phyloP scores from a whole-genome alignment of 2,329 filamentous ascomycete species.

The Exophiala lecanii-corni region DNA sequence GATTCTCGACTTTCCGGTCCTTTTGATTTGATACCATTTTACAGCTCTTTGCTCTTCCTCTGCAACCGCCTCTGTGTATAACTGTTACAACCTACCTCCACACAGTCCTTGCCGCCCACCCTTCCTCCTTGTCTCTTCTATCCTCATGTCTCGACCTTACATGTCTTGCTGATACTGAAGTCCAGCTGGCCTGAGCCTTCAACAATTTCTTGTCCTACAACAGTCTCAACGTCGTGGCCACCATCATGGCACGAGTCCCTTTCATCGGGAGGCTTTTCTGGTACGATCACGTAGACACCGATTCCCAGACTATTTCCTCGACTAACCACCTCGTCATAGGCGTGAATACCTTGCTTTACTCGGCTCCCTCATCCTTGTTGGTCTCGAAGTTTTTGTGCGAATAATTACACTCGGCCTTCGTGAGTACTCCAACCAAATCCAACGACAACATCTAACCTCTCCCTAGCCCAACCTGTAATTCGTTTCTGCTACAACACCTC shows the following conservation, averaged over 20 bases:
- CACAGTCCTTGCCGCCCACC: too few relatives aligned
- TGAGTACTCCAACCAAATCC: conserved; percentile 41
- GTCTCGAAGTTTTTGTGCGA: conserved; percentile 76
- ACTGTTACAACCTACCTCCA: too few relatives aligned
- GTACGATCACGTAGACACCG: conserved; percentile 29
- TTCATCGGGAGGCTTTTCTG: conserved; percentile 59
- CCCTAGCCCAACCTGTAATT: conserved; percentile 70
- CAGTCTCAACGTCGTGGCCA: neutral
- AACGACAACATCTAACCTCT: conserved; percentile 11
- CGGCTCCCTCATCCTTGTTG: conserved; percentile 75
- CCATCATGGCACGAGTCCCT: conserved; percentile 53
- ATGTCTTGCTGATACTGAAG: too few relatives aligned
- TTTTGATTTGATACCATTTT: too few relatives aligned
- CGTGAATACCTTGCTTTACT: conserved; percentile 84
- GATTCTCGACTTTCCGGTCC: too few relatives aligned
- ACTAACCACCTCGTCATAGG: conserved; percentile 41
- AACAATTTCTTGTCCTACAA: too few relatives aligned
- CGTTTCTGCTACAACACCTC: conserved; percentile 77
- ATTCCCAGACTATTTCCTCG: neutral
- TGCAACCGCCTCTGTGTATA: too few relatives aligned
- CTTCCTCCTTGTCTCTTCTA: too few relatives aligned
- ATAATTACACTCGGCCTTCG: conserved; percentile 83
- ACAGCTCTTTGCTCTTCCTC: too few relatives aligned
- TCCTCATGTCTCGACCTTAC: too few relatives aligned
- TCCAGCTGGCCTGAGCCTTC: too few relatives aligned